These are phyloP conservation scores for Xylaria sp. DNA, from an alignment of 2,329 filamentous ascomycete genomes.

Conservation along the genomic window DNA sequence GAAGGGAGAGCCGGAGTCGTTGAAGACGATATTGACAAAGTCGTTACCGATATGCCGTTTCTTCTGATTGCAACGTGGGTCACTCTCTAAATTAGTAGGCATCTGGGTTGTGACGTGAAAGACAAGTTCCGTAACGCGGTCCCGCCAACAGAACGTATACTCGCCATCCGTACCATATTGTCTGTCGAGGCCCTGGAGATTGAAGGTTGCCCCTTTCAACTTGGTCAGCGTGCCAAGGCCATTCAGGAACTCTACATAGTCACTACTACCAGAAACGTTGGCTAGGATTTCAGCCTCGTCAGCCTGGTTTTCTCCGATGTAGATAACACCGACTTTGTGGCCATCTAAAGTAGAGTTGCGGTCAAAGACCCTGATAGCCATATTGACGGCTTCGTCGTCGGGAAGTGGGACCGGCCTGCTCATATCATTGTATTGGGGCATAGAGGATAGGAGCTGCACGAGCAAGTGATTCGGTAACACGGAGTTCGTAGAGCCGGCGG, in stretches of 20 bases:
- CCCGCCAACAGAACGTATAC: conserved; percentile 93
- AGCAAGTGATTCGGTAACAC: conserved; percentile 80
- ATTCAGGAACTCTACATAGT: conserved; percentile 87
- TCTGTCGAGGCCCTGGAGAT: conserved; percentile 90
- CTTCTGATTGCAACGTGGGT: conserved; percentile 82
- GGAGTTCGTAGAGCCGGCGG: conserved; percentile 62
- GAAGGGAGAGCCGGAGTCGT: conserved; percentile 92
- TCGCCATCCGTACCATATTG: conserved; percentile 83
- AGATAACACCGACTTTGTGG: conserved; percentile 95
- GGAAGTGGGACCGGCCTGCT: conserved; percentile 81
- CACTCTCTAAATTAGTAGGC: conserved; percentile 84
- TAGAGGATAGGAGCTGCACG: conserved; percentile 73
- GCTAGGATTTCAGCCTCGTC: conserved; percentile 85
- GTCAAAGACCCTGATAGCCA: conserved; percentile 85
- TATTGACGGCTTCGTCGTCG: conserved; percentile 72
- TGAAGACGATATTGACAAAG: conserved; percentile 98
- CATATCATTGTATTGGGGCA: conserved; percentile 66
- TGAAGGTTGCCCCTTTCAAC: conserved; percentile 86
- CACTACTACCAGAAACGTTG: conserved; percentile 86
- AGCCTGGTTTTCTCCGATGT: conserved; percentile 88
- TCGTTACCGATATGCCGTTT: conserved; percentile 98
- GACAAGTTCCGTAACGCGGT: conserved; percentile 92
- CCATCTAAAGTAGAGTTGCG: conserved; percentile 90
- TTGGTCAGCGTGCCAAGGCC: conserved; percentile 84
- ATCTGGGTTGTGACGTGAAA: conserved; percentile 98